These are phyloP conservation scores for Nicotiana knightiana DNA, from an alignment of 257 asterid genomes.

Conservation along the genomic window DNA sequence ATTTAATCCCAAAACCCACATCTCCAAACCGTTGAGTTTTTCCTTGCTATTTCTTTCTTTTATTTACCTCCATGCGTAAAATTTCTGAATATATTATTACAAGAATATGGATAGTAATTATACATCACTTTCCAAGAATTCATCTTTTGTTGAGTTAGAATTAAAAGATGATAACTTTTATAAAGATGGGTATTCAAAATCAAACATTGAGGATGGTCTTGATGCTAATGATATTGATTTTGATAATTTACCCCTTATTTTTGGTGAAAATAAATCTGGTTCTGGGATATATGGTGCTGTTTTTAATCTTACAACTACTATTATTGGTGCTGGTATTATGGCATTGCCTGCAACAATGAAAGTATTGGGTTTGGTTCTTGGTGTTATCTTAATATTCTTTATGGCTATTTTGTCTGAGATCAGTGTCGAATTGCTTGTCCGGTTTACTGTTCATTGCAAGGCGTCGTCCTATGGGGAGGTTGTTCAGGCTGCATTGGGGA, in stretches of 20 bases:
- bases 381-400: slow-evolving; percentile 51
- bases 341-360: slow-evolving; percentile 93
- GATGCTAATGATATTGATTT: slow-evolving; percentile 45
- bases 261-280: slow-evolving; percentile 47
- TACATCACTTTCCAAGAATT: slow-evolving; percentile 23
- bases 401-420: slow-evolving; percentile 74
- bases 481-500: slow-evolving; percentile 80
- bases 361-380: slow-evolving; percentile 66
- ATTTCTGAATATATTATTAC: neutral
- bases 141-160: slow-evolving; percentile 27
- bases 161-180: slow-evolving; percentile 38
- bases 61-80: neutral
- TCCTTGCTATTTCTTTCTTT: neutral
- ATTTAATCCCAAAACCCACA: neutral
- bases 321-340: slow-evolving; percentile 95
- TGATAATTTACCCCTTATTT: slow-evolving; percentile 63
- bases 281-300: slow-evolving; percentile 77
- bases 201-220: slow-evolving; percentile 22
- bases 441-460: slow-evolving; percentile 69
- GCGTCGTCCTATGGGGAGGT: slow-evolving; percentile 82
- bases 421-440: slow-evolving; percentile 68
- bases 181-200: slow-evolving; percentile 31
- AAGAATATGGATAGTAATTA: slow-evolving; percentile 50
- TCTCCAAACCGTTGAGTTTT: neutral
- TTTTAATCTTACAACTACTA: slow-evolving; percentile 81